A percentile compares a stretch with the other conserved stretches of the same genome.
These are phyloP conservation scores for Quercus phellos DNA, from an alignment of 331 rosid species.

Conservation along the genomic window DNA sequence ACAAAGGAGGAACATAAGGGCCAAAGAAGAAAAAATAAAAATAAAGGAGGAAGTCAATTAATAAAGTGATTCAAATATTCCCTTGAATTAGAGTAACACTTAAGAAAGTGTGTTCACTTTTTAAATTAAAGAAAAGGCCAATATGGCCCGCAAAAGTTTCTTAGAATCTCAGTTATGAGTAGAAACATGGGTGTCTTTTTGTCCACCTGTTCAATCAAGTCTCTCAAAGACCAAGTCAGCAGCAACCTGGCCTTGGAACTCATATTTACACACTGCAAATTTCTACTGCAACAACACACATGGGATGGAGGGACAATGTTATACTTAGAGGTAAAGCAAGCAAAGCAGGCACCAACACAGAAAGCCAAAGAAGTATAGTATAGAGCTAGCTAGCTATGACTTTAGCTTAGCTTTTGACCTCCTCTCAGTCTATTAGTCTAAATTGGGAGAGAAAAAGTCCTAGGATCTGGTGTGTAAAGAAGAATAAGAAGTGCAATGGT, in stretches of 20 bases:
- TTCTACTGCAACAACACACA: slow-evolving; percentile 16
- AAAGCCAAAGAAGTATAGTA: slow-evolving; percentile 2
- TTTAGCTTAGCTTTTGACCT: slow-evolving; percentile 30
- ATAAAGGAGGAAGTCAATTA: neutral
- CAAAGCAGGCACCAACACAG: too few relatives aligned
- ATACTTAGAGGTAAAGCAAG: neutral
- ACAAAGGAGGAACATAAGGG: neutral
- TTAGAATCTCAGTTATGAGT: slow-evolving; percentile 37
- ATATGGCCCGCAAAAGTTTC: slow-evolving; percentile 33
- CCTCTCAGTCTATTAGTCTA: slow-evolving; percentile 11
- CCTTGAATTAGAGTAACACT: slow-evolving; percentile 16
- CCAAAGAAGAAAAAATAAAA: neutral
- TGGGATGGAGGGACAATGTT: slow-evolving; percentile 4
- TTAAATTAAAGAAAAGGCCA: slow-evolving; percentile 43
- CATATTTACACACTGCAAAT: slow-evolving; percentile 14
- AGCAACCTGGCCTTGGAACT: slow-evolving; percentile 28
- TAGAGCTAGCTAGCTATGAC: neutral
- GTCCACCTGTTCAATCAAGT: slow-evolving; percentile 36
- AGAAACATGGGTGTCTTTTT: slow-evolving; percentile 45
- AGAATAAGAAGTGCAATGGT: slow-evolving; percentile 35
- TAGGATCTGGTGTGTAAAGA: slow-evolving; percentile 82
- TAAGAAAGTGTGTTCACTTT: slow-evolving; percentile 51
- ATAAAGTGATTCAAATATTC: slow-evolving; percentile 31
- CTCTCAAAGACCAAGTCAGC: slow-evolving; percentile 20
- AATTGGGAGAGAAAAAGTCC: slow-evolving; percentile 39